Base-by-base conservation (phyloP, 2,329 filamentous ascomycete species). In the Tolypocladium ophioglossoides region DNA sequence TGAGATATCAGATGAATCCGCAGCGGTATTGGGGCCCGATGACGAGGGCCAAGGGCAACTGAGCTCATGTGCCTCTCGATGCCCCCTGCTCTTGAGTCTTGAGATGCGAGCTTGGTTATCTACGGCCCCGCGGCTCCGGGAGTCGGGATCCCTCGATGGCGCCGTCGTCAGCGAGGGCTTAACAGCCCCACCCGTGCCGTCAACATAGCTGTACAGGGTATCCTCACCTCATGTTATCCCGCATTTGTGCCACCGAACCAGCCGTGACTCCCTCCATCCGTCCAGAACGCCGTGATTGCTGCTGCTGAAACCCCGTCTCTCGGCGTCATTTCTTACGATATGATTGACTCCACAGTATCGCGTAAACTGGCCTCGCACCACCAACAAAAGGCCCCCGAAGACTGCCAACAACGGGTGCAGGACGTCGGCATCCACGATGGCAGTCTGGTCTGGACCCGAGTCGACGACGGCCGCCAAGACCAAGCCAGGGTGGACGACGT, bases 21-120 rank as follows among this genome's bases (percentile, higher is more conserved):
- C 78, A 86, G 56, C 85, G 90, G 64, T 94, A 97, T 68, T 99
- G 94, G 94, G 94, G 94, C 0, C 94, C 94, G 1, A 83, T 95
- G 82, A 75, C 72, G 52, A 74, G 75, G 59, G 80, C 80, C 30
- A 76, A 69, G 59, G 74, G 56, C 16, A 48, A 41, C 24, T 56
- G 48, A 55, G 27, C 22, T 8, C 4, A 18, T 30, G 8, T 6
- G 27, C 22, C 20, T 18, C 22, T 44, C 11, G 24, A 47, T 32
- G 44, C 44, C 41, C 2, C 12, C 24, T 30, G 41, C 8, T 47
- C 16, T 32, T 12, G 44, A n/a, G 30, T 47, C 16, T 32, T 12
- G 44, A n/a, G 30, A 12, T 6, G 44, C 41, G 32, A 18, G 34
- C 35, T 10, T 27, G 35, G 12, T 5, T 11, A 12, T 52, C 24